Evolutionary conservation across 305 asterid species (phyloP).

Genomic region (Plantago lanceolata): DNA sequence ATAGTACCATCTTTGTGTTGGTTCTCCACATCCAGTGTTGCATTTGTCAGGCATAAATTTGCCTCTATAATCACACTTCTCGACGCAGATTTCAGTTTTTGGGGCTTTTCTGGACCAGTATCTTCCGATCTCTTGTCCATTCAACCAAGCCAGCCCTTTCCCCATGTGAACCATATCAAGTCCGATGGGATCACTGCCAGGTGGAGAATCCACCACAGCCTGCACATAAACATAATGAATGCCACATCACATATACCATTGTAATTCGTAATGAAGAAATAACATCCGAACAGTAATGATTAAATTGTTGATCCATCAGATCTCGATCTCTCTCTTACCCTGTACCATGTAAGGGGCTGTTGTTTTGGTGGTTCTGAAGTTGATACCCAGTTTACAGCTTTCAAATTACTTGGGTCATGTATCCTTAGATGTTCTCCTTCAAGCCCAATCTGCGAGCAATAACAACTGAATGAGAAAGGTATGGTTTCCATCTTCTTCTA

Average conservation of each 20-base stretch:
- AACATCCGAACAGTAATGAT: conserved; percentile 13
- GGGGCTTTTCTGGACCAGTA: conserved; percentile 83
- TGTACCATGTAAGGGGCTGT: conserved; percentile 89
- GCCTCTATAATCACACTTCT: conserved; percentile 75
- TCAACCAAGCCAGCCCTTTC: conserved; percentile 89
- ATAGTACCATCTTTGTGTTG: conserved; percentile 83
- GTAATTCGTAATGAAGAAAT: conserved; percentile 4
- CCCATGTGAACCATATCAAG: conserved; percentile 91
- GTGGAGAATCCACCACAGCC: conserved; percentile 75
- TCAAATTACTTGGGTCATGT: conserved; percentile 41
- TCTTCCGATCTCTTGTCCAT: conserved; percentile 86
- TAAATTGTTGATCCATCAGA: conserved; percentile 1
- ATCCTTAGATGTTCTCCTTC: conserved; percentile 63
- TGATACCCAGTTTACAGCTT: conserved; percentile 54
- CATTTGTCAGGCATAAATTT: conserved; percentile 78
- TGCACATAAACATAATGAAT: conserved; percentile 21
- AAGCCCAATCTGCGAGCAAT: conserved; percentile 57
- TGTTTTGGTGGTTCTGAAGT: conserved; percentile 63
- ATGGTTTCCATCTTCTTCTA: background rate
- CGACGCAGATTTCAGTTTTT: conserved; percentile 50
- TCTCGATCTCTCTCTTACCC: conserved; percentile 38
- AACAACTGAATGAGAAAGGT: conserved; percentile 18
- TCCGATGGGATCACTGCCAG: conserved; percentile 75
- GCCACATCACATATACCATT: conserved; percentile 1
- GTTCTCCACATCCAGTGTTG: conserved; percentile 75